A percentile compares a stretch with the other conserved stretches of the same genome.
Evolutionary conservation across 2,329 filamentous ascomycete genomes (phyloP).

Genomic region (Cordyceps cateniannulata): DNA sequence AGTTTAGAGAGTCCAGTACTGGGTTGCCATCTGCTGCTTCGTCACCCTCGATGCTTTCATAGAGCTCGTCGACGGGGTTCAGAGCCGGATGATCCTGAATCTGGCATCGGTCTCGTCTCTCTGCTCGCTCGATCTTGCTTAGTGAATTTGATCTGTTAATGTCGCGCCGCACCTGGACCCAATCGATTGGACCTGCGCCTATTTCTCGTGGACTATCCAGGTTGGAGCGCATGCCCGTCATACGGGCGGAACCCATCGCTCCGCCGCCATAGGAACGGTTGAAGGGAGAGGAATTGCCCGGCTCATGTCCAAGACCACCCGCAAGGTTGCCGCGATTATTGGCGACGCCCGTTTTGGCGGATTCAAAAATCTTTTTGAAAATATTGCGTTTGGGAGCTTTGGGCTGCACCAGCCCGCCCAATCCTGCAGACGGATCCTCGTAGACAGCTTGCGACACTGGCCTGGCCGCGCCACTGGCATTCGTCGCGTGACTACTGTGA

Average conservation of each 20-base stretch:
- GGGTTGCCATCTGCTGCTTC: slow-evolving; percentile 81
- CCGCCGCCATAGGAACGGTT: slow-evolving; percentile 27
- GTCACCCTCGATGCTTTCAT: slow-evolving; percentile 79
- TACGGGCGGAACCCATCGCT: slow-evolving; percentile 25
- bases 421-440: slow-evolving; percentile 58
- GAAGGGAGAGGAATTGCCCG: slow-evolving; percentile 37
- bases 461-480: slow-evolving; percentile 34
- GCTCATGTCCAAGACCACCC: slow-evolving; percentile 40
- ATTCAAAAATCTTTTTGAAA: slow-evolving; percentile 92
- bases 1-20: slow-evolving; percentile 76
- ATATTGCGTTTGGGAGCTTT: slow-evolving; percentile 81
- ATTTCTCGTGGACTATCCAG: slow-evolving; percentile 58
- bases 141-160: slow-evolving; percentile 93
- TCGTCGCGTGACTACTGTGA: slow-evolving; percentile 77
- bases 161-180: slow-evolving; percentile 96
- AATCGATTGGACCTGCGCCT: slow-evolving; percentile 59
- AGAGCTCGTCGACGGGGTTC: slow-evolving; percentile 82
- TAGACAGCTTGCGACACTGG: slow-evolving; percentile 60
- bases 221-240: slow-evolving; percentile 29
- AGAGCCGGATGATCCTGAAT: slow-evolving; percentile 90
- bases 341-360: slow-evolving; percentile 88
- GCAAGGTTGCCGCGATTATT: slow-evolving; percentile 82
- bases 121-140: slow-evolving; percentile 78
- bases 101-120: slow-evolving; percentile 82
- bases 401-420: slow-evolving; percentile 73